Evolutionary conservation across 768 basidiomycete species (phyloP), one percentile per base, ranked within the genome.

Genomic region (Mycena polygramma): DNA sequence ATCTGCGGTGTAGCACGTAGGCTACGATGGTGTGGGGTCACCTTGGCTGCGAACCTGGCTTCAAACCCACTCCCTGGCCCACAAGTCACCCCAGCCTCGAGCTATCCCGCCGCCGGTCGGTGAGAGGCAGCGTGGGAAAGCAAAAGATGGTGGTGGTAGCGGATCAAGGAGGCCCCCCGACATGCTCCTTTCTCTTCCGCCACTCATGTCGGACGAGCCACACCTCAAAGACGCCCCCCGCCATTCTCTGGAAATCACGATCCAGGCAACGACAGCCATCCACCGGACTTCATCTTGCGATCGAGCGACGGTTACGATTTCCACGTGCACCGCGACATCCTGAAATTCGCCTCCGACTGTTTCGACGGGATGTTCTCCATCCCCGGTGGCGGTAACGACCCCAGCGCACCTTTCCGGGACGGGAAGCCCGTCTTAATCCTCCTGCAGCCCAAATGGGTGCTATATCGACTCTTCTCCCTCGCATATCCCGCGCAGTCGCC

Each of bases 251-350:
- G 52, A 26, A 30, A 24, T 15, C 4, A 4, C 17, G 43, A 45
- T 13, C 1, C 26, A 9, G 24, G 7, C 24, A 14, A 30, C 11
- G 52, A 53, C 14, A 19, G 26, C 26, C 26, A 53, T 41, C 55
- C 54, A 20, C 8, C 55, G 7, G 54, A 66, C 46, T 55, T 66
- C 64, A 57, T 66, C 30, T 35, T 66, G 37, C n/a, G 64, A 8
- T 66, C 64, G 17, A 30, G 54, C 54, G 55, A 66, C 49, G 54
- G 43, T n/a, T 41, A 57, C n/a, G 64, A 66, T 48, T 66, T 66
- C 55, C 36, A 48, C 37, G 54, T 66, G 9, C 64, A 66, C 55
- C 30, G 35, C 7, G 64, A 66, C 7, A 66, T 66, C 17, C 54
- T 66, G 26, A 57, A 57, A 26, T 48, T 66, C 35, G 46, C 43